Evolutionary conservation across 208 protist species (phyloP).

Genomic region (Wallacemonas rigidus): DNA sequence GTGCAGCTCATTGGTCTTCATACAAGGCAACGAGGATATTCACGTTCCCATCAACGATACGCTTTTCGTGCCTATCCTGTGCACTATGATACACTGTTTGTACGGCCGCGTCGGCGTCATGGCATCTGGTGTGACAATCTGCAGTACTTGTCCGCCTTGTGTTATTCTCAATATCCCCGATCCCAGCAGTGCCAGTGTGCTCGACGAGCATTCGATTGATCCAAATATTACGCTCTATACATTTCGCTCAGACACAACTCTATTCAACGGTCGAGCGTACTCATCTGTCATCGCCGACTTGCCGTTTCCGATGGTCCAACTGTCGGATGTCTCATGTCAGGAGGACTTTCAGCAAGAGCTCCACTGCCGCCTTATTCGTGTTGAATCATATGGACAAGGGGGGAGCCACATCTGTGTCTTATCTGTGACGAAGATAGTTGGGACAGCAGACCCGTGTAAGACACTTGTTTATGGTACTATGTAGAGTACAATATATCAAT

Average conservation of each 20-base stretch:
- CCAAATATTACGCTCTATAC: constrained; percentile 30
- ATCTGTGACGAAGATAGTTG: constrained; percentile 12
- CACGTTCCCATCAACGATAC: not conserved
- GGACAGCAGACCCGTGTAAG: constrained; percentile 4
- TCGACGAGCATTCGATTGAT: constrained; percentile 29
- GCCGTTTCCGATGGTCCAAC: constrained; percentile 20
- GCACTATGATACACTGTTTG: constrained; percentile 32
- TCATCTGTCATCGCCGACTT: constrained; percentile 23
- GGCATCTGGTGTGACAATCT: constrained; percentile 27
- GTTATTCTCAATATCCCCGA: constrained; percentile 24
- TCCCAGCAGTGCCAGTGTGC: constrained; percentile 17
- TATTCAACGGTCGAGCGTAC: constrained; percentile 26
- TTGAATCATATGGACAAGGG: not conserved
- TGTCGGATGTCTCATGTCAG: not conserved
- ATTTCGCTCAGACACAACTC: constrained; percentile 12
- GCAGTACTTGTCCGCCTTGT: constrained; percentile 28
- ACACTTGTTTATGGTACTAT: constrained; percentile 10
- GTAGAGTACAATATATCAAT: not conserved
- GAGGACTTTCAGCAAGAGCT: constrained; percentile 8
- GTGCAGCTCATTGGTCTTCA: constrained; percentile 1
- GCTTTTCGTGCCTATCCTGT: constrained; percentile 30
- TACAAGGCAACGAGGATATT: not conserved
- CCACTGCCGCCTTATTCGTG: constrained; percentile 16
- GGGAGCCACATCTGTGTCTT: constrained; percentile 14
- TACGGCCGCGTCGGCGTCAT: constrained; percentile 37